These are phyloP conservation scores for Penicillium glabrum DNA, from an alignment of 2,329 filamentous ascomycete species.

Conservation along the genomic window DNA sequence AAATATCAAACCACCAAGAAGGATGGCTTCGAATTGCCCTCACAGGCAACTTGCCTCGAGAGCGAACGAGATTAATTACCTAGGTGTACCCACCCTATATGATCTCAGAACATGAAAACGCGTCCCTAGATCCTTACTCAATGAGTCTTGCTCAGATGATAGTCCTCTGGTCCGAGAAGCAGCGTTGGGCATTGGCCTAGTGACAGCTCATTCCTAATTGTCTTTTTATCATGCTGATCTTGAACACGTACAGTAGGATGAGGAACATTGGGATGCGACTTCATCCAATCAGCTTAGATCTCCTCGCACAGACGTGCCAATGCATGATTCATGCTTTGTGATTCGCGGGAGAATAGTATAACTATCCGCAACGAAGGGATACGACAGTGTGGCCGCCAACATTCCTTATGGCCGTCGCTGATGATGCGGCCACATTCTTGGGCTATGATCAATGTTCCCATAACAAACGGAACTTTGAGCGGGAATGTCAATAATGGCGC, in stretches of 20 bases:
- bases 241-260: background rate
- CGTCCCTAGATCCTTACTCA: too few species aligned
- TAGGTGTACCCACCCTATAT: too few species aligned
- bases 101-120: background rate
- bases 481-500: slow-evolving; percentile 6
- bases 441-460: slow-evolving; percentile 21
- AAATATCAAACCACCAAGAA: too few species aligned
- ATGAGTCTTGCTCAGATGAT: background rate
- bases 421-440: slow-evolving; percentile 35
- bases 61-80: too few species aligned
- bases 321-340: background rate
- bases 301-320: background rate
- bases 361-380: slow-evolving; percentile 3
- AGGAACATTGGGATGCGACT: background rate
- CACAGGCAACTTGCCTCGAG: too few species aligned
- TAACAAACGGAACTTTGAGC: slow-evolving; percentile 30
- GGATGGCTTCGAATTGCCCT: too few species aligned
- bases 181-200: background rate
- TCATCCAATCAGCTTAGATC: slow-evolving; percentile 3
- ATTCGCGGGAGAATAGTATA: slow-evolving; percentile 1
- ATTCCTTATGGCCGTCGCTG: slow-evolving; percentile 28
- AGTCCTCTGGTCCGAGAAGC: background rate
- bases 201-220: background rate
- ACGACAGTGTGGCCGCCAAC: slow-evolving; percentile 22
- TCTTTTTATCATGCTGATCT: background rate